Evolutionary conservation across 2,329 filamentous ascomycete genomes (phyloP), one percentile per base, ranked within the genome.

Genomic region (Fusarium sp.): DNA sequence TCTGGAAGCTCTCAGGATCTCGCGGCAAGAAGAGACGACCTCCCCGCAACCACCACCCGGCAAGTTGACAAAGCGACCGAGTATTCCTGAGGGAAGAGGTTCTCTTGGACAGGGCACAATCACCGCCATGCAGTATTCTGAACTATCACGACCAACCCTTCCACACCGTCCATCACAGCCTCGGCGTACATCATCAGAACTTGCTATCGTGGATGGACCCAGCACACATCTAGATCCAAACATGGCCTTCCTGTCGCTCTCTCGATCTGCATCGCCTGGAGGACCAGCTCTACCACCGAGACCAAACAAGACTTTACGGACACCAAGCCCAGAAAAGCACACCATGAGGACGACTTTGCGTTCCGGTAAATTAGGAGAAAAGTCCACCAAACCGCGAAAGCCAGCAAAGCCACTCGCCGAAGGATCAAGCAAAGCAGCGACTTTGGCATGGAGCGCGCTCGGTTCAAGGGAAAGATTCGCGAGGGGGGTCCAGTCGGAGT

Each of bases 51-150:
- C 67, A 50, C 37, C 76, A 15, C 66, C 64, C 21, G 70, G 72
- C 23, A 78, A 80, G 37, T 47, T 75, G 25, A 67, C 70, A 30
- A 75, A 79, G 60, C 67, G 68, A 6, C 73, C 73, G 28, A 73
- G 71, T 47, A 35, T 74, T 10, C 63, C 67, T 21, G 77, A 77
- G 64, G 75, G 64, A 60, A 86, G 83, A 71, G 91, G 89, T 7
- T 95, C 90, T 86, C 92, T 97, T 77, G 95, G 94, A 44, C 88
- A 92, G 72, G 93, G 94, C 18, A 96, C 94, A 3, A 92, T 97
- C 71, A 94, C 94, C 52, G 92, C 93, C 12, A 89, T 95, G 54
- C 91, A 88, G 67, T 97, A 97, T 79, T 88, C 91, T 9, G 92
- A 97, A 75, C 86, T 97, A n/a, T 92, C 93, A n/a, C 90, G 91